Percentiles rank a stretch among this genome's conserved stretches.
Evolutionary conservation across 352 stramenopile species (phyloP).

Genomic region (Thraustochytrium sp.): DNA sequence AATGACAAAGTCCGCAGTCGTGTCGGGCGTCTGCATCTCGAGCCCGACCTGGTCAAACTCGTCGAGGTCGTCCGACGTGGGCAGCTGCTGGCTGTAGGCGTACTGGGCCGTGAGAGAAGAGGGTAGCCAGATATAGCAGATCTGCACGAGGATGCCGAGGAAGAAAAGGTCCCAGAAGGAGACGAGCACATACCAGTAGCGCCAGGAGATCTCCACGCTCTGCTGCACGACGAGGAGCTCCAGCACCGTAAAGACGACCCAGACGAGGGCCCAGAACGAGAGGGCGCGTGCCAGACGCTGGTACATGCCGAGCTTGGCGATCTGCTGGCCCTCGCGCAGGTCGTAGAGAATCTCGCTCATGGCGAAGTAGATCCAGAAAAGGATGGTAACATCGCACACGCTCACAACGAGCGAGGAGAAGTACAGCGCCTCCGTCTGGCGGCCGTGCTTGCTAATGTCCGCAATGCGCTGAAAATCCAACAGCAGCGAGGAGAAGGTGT

Average conservation of each 20-base stretch:
- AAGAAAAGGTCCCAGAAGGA: conserved; percentile 46
- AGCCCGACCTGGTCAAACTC: conserved; percentile 43
- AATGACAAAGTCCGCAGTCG: conserved; percentile 7
- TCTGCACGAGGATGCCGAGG: conserved; percentile 35
- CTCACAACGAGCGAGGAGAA: conserved; percentile 8
- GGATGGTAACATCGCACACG: conserved; percentile 36
- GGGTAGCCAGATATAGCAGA: conserved; percentile 37
- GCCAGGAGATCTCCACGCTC: neutral
- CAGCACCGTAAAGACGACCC: conserved; percentile 21
- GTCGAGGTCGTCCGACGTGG: conserved; percentile 36
- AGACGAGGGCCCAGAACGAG: conserved; percentile 9
- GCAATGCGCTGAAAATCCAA: conserved; percentile 11
- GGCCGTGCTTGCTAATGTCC: conserved; percentile 11
- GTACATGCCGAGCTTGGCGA: conserved; percentile 42
- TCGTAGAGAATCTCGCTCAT: conserved; percentile 32
- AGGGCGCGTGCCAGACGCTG: conserved; percentile 21
- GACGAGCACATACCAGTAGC: conserved; percentile 22
- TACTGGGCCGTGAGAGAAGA: conserved; percentile 35
- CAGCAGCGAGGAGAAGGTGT: conserved; percentile 33
- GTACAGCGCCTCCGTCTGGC: conserved; percentile 32
- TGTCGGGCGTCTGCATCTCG: conserved; percentile 14
- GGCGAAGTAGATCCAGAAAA: conserved; percentile 46
- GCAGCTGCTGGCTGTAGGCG: conserved; percentile 36
- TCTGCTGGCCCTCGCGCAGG: conserved; percentile 34
- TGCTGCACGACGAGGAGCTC: conserved; percentile 16